Base-by-base conservation (phyloP, 768 basidiomycete genomes). In the Psilocybe subaeruginosa region DNA sequence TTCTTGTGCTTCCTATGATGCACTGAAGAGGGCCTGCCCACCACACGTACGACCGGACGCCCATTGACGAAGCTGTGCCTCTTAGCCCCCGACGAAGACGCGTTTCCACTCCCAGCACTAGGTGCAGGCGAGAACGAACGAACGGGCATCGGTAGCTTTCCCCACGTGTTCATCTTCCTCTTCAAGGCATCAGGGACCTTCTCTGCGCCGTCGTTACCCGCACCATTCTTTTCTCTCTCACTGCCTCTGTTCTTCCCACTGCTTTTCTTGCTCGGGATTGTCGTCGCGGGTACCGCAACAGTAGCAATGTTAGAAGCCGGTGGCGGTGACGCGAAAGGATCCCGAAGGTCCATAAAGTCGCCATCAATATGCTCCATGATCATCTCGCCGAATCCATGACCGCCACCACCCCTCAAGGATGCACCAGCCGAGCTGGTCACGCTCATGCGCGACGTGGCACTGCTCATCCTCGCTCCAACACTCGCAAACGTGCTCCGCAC, bases 271-370 rank as follows among this genome's bases (percentile, higher is more conserved):
- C 29, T 52, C 35, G 43, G 49, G 9, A 23, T 23, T 23, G 23
- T 43, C 35, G 59, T 41, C 4, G 9, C 55, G 46, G 54, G 62
- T 11, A 33, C 43, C 51, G 56, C 33, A 50, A 61, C 29, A 37
- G 46, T 57, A 5, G 56, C 45, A 14, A 57, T 47, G 8, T 58
- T 58, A 8, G 54, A 35, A 39, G 62, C 49, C 4, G 62, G 56
- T 43, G 62, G 63, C 30, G 72, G 70, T 31, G 69, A 65, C 23
- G 74, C 74, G 52, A 75, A 75, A 17, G 74, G 74, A 46, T 75
- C 74, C 4, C 70, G 65, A 63, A 75, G 41, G 62, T 75, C 72
- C 73, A 72, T 75, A 45, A 75, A 75, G 54, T 72, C 73, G n/a
- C 66, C 68, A 39, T 70, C 66, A 19, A 52, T 59, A 27, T 63